These are phyloP conservation scores for Phytopythium chamaehyphon DNA, from an alignment of 352 stramenopile species.

Conservation along the genomic window DNA sequence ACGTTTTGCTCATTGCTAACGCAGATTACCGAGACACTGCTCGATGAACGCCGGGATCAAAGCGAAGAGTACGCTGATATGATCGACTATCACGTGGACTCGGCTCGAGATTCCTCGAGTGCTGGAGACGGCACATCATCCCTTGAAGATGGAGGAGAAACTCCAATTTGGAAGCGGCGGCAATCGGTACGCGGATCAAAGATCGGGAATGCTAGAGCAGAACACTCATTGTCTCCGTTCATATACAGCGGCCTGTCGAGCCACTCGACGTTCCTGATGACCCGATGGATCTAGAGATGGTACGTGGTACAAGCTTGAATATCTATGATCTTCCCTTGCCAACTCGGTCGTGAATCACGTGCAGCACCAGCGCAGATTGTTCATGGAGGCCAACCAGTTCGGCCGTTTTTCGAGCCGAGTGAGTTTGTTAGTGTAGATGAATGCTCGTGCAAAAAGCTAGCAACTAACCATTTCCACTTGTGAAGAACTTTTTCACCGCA, in stretches of 20 bases:
- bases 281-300: constrained; percentile 49
- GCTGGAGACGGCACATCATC: neutral
- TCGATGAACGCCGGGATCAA: constrained; percentile 46
- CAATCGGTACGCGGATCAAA: constrained; percentile 20
- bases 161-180: constrained; percentile 44
- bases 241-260: constrained; percentile 36
- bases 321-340: no score
- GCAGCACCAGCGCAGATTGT: constrained; percentile 58
- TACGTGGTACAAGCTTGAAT: constrained; percentile 8
- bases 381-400: constrained; percentile 58
- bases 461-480: neutral
- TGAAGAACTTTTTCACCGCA: constrained; percentile 40
- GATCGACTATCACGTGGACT: constrained; percentile 69
- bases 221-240: no score
- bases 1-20: no score
- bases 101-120: constrained; percentile 34
- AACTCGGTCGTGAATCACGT: no score
- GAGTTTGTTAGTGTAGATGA: constrained; percentile 8
- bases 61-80: constrained; percentile 56
- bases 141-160: constrained; percentile 11
- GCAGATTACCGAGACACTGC: constrained; percentile 66
- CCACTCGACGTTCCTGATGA: constrained; percentile 40
- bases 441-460: no score
- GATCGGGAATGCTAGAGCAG: neutral
- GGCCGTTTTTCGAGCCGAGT: constrained; percentile 39